These are phyloP conservation scores for Parasitella parasitica DNA, from an alignment of 371 early-diverging fungal genomes.

Conservation along the genomic window DNA sequence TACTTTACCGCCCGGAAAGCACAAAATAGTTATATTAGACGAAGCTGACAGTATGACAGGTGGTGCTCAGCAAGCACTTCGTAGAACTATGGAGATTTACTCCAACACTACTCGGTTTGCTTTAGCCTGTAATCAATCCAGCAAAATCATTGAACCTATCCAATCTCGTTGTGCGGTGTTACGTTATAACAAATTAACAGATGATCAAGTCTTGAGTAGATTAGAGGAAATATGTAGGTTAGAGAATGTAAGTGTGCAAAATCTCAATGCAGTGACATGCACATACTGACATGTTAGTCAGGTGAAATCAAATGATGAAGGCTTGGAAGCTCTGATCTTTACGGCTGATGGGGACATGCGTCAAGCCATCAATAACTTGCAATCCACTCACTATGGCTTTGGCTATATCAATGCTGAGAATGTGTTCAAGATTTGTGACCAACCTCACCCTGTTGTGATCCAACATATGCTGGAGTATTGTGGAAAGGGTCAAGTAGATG, in stretches of 20 bases:
- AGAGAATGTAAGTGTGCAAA: slow-evolving; percentile 66
- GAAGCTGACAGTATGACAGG: slow-evolving; percentile 98
- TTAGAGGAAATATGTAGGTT: slow-evolving; percentile 79
- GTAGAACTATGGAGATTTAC: slow-evolving; percentile 97
- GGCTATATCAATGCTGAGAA: slow-evolving; percentile 82
- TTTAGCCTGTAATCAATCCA: slow-evolving; percentile 96
- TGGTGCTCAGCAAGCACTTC: slow-evolving; percentile 96
- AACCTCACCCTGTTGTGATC: slow-evolving; percentile 88
- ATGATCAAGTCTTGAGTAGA: slow-evolving; percentile 75
- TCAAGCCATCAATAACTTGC: slow-evolving; percentile 97
- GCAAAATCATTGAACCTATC: slow-evolving; percentile 99
- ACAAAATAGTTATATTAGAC: slow-evolving; percentile 97
- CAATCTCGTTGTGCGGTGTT: slow-evolving; percentile 98
- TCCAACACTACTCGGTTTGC: slow-evolving; percentile 96
- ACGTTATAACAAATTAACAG: slow-evolving; percentile 79
- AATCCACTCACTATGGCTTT: slow-evolving; percentile 88
- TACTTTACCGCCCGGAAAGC: slow-evolving; percentile 83
- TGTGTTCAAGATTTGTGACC: slow-evolving; percentile 96
- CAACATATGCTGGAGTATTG: slow-evolving; percentile 74
- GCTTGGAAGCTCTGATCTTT: slow-evolving; percentile 92
- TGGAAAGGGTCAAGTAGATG: slow-evolving; percentile 63
- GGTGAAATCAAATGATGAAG: slow-evolving; percentile 84
- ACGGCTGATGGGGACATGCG: slow-evolving; percentile 99
- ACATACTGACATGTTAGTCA: too few relatives aligned
- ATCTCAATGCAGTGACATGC: background rate